Percentiles rank a stretch among this genome's conserved stretches.
phyloP scores from a whole-genome alignment of 306 rosid species.

The Castanospermum australe region DNA sequence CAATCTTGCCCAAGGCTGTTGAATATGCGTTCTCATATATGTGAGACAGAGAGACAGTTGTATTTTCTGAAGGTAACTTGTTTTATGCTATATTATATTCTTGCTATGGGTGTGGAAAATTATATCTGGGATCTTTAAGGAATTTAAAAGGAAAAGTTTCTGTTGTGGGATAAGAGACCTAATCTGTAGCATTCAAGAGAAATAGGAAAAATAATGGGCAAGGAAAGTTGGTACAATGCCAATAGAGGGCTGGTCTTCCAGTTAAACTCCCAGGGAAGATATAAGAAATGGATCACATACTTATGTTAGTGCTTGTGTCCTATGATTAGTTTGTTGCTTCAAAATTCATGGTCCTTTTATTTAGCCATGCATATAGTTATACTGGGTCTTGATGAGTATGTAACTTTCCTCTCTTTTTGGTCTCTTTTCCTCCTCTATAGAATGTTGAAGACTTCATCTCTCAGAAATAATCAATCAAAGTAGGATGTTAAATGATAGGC shows the following conservation, averaged over 20 bases:
- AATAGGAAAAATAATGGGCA: no score
- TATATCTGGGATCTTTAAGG: background rate
- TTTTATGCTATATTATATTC: slow-evolving; percentile 9
- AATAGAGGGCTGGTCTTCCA: no score
- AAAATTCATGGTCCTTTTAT: background rate
- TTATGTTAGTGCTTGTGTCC: no score
- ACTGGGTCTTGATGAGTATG: background rate
- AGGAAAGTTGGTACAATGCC: no score
- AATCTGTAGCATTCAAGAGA: no score
- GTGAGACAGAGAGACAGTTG: slow-evolving; percentile 54
- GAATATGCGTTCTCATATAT: slow-evolving; percentile 53
- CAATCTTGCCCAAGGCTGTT: slow-evolving; percentile 58
- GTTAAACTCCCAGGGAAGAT: no score
- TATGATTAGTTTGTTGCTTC: no score
- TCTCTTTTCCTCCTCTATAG: background rate
- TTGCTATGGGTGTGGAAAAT: background rate
- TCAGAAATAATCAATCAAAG: background rate
- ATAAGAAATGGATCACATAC: no score
- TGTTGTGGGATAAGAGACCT: no score
- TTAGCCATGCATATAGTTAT: background rate
- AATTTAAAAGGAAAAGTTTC: background rate
- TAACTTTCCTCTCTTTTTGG: background rate
- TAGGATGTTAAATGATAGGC: background rate
- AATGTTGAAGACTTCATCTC: background rate
- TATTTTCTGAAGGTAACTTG: slow-evolving; percentile 69